phyloP scores from a whole-genome alignment of 1,284 basidiomycete genomes.

The Trametes hirsuta region DNA sequence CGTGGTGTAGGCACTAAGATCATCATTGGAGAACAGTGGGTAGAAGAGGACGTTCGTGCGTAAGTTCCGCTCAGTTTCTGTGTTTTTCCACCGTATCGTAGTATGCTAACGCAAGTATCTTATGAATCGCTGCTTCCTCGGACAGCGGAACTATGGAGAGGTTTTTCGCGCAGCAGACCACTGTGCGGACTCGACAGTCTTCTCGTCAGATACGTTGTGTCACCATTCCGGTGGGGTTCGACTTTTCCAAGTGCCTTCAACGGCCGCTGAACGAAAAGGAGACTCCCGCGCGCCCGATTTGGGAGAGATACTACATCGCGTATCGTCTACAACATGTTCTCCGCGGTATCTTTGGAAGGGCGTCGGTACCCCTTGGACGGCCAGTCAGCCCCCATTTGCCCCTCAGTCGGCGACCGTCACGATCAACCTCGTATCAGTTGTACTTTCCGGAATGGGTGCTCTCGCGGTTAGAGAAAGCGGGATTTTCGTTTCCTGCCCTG shows the following conservation, averaged over 20 bases:
- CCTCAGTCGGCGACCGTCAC: background rate
- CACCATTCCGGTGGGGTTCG: background rate
- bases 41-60: background rate
- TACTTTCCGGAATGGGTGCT: background rate
- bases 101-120: background rate
- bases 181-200: background rate
- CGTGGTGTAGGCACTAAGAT: background rate
- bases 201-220: background rate
- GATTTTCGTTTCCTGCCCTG: background rate
- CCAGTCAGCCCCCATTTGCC: background rate
- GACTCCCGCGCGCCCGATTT: background rate
- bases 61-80: background rate
- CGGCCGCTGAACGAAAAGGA: background rate
- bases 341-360: too few relatives aligned
- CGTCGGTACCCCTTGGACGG: background rate
- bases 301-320: constrained; percentile 1
- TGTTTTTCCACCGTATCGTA: background rate
- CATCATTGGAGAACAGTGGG: background rate
- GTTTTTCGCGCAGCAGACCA: background rate
- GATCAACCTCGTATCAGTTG: background rate
- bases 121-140: too few relatives aligned
- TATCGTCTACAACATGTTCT: background rate
- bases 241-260: background rate
- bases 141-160: background rate
- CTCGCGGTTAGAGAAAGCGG: background rate